Evolutionary conservation across 2,329 filamentous ascomycete genomes (phyloP).

Genomic region (Penicillium paneum): DNA sequence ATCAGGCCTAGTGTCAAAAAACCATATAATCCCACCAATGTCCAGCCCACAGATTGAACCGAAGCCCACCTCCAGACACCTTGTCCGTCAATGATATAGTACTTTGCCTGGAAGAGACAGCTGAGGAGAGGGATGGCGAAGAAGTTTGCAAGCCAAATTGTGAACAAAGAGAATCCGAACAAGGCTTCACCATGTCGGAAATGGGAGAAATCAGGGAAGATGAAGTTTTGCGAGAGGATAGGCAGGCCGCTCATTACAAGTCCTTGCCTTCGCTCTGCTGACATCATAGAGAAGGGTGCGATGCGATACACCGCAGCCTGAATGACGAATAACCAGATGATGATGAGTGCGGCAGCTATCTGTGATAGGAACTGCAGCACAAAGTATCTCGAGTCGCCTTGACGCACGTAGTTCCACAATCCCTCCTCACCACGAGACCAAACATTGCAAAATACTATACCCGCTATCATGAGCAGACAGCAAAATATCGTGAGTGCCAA

Average conservation of each 20-base stretch:
- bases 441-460: conserved; percentile 68
- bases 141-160: conserved; percentile 69
- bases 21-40: conserved; percentile 69
- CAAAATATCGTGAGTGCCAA: conserved; percentile 60
- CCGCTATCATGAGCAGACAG: conserved; percentile 67
- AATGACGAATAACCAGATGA: conserved; percentile 75
- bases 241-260: conserved; percentile 63
- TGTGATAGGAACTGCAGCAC: conserved; percentile 82
- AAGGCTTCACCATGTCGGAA: conserved; percentile 67
- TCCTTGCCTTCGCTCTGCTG: conserved; percentile 57
- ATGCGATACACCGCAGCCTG: conserved; percentile 71
- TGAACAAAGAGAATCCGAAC: conserved; percentile 62
- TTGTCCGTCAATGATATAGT: conserved; percentile 57
- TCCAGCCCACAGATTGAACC: conserved; percentile 75
- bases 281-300: conserved; percentile 74
- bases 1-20: conserved; percentile 59
- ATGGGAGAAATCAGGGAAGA: conserved; percentile 66
- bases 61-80: conserved; percentile 74
- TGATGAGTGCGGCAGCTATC: conserved; percentile 65
- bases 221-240: conserved; percentile 58
- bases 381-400: conserved; percentile 75
- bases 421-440: conserved; percentile 64
- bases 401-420: conserved; percentile 64
- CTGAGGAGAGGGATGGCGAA: conserved; percentile 80
- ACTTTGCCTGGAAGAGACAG: conserved; percentile 67